Evolutionary conservation across 768 basidiomycete genomes (phyloP).

Genomic region (Lactarius evosmus): DNA sequence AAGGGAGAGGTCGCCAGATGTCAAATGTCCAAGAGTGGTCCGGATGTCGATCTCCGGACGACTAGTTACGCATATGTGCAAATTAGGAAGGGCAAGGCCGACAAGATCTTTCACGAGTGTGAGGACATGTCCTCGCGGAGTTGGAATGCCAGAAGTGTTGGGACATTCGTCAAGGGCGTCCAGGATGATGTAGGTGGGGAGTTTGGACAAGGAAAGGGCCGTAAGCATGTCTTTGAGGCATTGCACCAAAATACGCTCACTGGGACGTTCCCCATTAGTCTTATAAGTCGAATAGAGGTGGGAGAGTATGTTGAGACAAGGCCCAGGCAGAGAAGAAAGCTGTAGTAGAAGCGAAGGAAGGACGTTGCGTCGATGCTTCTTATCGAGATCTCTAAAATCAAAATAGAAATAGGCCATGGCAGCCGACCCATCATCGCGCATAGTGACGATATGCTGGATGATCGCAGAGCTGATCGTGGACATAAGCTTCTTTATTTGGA

Average conservation of each 20-base stretch:
- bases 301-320: not conserved
- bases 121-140: not conserved
- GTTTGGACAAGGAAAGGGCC: not conserved
- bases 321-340: not conserved
- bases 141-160: not conserved
- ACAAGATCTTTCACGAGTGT: not conserved
- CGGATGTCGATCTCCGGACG: not conserved
- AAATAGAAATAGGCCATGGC: not conserved
- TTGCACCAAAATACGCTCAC: not conserved
- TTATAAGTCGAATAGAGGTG: not conserved
- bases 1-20: not conserved
- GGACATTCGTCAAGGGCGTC: not conserved
- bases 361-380: not conserved
- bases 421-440: not conserved
- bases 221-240: not conserved
- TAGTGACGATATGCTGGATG: not conserved
- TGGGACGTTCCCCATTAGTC: not conserved
- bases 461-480: not conserved
- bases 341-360: not conserved
- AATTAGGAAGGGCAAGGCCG: not conserved
- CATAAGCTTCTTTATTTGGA: not conserved
- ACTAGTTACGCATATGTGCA: not conserved
- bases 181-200: not conserved
- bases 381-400: not conserved
- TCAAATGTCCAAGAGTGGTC: not conserved